These are phyloP conservation scores for Blastobotrys muscicola DNA, from an alignment of 805 yeast genomes.

Conservation along the genomic window DNA sequence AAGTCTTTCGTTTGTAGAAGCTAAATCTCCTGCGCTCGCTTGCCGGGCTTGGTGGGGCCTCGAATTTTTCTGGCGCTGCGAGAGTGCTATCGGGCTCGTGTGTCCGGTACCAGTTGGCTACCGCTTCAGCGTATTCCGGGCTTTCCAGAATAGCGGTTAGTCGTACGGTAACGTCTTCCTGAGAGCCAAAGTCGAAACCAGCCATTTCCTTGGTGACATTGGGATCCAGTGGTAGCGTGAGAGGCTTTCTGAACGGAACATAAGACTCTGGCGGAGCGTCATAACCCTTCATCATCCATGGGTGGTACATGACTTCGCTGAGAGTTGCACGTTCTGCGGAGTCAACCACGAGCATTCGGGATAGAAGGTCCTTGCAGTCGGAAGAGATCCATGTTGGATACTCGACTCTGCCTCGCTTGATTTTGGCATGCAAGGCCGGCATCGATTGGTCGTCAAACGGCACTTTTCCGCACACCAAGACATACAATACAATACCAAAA, in stretches of 20 bases:
- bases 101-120: constrained; percentile 48
- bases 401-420: constrained; percentile 84
- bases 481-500: constrained; percentile 92
- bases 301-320: constrained; percentile 72
- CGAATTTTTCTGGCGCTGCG: not conserved
- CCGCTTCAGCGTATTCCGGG: constrained; percentile 53
- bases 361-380: constrained; percentile 70
- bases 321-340: constrained; percentile 73
- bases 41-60: too few species aligned
- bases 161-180: constrained; percentile 45
- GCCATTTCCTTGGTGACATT: constrained; percentile 67
- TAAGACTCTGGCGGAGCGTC: constrained; percentile 63
- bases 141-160: constrained; percentile 52
- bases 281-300: constrained; percentile 90
- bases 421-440: constrained; percentile 84
- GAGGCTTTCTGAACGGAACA: constrained; percentile 70
- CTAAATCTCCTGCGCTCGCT: not conserved
- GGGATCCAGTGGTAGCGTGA: constrained; percentile 57
- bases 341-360: constrained; percentile 87
- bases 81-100: constrained; percentile 5
- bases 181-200: constrained; percentile 68
- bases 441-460: constrained; percentile 97
- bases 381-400: constrained; percentile 75
- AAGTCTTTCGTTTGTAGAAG: not conserved
- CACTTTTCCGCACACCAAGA: constrained; percentile 92